Evolutionary conservation across 73 alveolate species (phyloP).

Genomic region (Breviolum minutum): DNA sequence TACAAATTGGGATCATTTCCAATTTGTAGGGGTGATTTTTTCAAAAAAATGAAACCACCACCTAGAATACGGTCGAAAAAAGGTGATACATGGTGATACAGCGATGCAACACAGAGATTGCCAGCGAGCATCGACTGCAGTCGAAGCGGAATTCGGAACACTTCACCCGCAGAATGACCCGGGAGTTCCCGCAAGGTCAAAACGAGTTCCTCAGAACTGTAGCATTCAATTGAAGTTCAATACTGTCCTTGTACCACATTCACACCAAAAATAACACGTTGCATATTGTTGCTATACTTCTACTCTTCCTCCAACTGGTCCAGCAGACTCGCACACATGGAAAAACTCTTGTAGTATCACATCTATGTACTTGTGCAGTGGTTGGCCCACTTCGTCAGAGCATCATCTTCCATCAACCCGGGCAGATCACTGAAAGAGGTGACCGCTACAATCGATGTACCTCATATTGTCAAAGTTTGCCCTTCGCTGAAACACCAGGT

Average conservation of each 20-base stretch:
- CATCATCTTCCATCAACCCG: constrained; percentile 63
- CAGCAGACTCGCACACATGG: too few species aligned
- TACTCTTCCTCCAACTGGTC: too few species aligned
- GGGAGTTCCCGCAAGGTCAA: constrained; percentile 78
- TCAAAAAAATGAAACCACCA: too few species aligned
- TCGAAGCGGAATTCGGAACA: constrained; percentile 52
- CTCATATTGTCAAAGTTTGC: neutral
- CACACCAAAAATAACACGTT: neutral
- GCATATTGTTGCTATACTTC: too few species aligned
- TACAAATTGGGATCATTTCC: too few species aligned
- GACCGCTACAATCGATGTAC: constrained; percentile 23
- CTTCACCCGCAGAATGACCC: constrained; percentile 54
- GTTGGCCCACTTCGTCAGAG: neutral
- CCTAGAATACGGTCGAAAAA: too few species aligned
- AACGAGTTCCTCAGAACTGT: constrained; percentile 19
- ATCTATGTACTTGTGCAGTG: too few species aligned
- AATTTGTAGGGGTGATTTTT: too few species aligned
- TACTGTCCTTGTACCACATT: neutral
- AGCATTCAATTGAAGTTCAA: neutral
- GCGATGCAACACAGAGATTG: neutral
- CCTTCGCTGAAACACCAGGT: neutral
- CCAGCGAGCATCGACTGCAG: constrained; percentile 49
- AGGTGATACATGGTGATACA: too few species aligned
- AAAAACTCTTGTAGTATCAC: too few species aligned
- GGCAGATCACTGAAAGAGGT: constrained; percentile 78